Percentiles rank a stretch among this genome's conserved stretches.
Conservation (phyloP, 2,329 filamentous ascomycete species). For the Mycosphaerella arachidis region DNA sequence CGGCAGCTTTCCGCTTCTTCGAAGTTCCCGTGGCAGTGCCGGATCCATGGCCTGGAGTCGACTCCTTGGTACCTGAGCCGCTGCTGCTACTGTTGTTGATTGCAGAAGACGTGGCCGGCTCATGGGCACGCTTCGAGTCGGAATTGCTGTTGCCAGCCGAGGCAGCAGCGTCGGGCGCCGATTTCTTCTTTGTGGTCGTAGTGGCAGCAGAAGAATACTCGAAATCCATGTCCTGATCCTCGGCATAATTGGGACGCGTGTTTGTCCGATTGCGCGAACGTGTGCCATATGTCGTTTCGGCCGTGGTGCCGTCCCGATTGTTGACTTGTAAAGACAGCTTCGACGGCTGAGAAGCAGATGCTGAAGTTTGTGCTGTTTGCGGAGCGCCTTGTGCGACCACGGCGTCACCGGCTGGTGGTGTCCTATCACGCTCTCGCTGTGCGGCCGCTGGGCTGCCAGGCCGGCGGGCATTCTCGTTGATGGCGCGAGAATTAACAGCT, state of each 20-base stretch:
- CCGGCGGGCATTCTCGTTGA: conserved; percentile 15
- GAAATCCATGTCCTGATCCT: conserved; percentile 88
- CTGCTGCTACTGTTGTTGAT: conserved; percentile 9
- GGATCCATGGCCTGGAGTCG: conserved; percentile 39
- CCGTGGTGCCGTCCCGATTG: conserved; percentile 25
- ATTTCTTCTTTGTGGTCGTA: conserved; percentile 35
- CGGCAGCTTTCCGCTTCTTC: conserved; percentile 81
- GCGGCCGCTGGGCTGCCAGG: conserved; percentile 14
- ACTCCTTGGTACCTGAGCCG: conserved; percentile 13
- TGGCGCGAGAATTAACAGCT: conserved; percentile 23
- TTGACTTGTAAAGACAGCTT: conserved; percentile 20
- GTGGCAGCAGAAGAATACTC: conserved; percentile 53
- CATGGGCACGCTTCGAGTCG: conserved; percentile 11
- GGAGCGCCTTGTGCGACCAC: conserved; percentile 21
- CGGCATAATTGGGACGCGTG: conserved; percentile 87
- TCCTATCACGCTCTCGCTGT: conserved; percentile 13
- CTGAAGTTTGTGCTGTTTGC: conserved; percentile 26
- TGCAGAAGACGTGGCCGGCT: conserved; percentile 7
- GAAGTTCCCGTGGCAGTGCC: conserved; percentile 56
- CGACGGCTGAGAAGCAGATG: conserved; percentile 15
- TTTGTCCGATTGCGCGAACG: conserved; percentile 83
- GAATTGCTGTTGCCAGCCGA: conserved; percentile 9
- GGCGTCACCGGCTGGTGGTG: conserved; percentile 18
- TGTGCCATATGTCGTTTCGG: conserved; percentile 69
- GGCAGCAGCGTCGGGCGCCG: conserved; percentile 26